phyloP scores from a whole-genome alignment of 1,284 basidiomycete species.

The Neolentinus lepideus region DNA sequence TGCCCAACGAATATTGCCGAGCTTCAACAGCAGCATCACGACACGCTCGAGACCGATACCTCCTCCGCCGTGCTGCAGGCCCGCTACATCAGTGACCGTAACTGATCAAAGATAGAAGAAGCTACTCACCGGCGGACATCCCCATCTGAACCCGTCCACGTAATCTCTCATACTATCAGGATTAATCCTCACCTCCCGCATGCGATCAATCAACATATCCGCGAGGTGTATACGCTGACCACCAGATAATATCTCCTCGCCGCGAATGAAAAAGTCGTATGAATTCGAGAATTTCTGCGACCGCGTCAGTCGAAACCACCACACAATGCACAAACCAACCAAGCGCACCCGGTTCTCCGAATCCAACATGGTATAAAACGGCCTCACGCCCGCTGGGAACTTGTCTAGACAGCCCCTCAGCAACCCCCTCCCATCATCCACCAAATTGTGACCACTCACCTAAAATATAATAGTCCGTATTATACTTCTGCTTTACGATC shows the following conservation, averaged over 20 bases:
- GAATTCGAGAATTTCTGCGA: conserved; percentile 50
- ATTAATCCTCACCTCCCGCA: conserved; percentile 45
- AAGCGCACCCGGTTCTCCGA: conserved; percentile 33
- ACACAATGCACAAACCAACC: background rate
- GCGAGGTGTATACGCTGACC: conserved; percentile 66
- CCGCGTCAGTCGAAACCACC: background rate
- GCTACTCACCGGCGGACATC: conserved; percentile 45
- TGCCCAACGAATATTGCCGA: conserved; percentile 59
- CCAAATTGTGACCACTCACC: conserved; percentile 10
- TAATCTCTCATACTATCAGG: conserved; percentile 51
- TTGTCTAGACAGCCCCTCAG: conserved; percentile 32
- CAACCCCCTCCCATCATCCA: background rate
- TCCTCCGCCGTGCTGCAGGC: conserved; percentile 22
- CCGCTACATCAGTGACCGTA: background rate
- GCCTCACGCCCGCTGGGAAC: conserved; percentile 55
- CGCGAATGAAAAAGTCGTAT: conserved; percentile 72
- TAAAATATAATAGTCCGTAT: conserved; percentile 64
- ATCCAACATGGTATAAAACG: conserved; percentile 71
- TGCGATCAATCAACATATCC: conserved; percentile 46
- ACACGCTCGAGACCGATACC: conserved; percentile 51
- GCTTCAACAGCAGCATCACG: conserved; percentile 56
- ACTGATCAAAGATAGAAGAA: background rate
- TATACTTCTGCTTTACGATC: conserved; percentile 59
- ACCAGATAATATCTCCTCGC: conserved; percentile 67
- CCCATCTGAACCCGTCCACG: conserved; percentile 60